Evolutionary conservation across 106 monocot genomes (phyloP), one percentile per base, ranked within the genome.

Genomic region (Ottelia alismoides): DNA sequence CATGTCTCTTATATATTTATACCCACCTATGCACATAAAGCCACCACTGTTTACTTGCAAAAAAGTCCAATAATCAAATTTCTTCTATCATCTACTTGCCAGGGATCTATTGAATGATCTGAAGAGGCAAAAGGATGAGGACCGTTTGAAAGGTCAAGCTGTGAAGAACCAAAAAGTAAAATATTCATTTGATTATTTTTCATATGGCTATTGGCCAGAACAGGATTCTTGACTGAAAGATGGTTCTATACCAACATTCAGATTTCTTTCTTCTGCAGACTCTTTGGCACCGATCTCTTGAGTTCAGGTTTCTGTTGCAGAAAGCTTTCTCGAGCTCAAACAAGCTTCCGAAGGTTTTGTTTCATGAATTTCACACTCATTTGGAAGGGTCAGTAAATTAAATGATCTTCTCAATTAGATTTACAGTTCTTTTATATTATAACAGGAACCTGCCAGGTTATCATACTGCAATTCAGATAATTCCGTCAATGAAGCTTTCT

Each of bases 221-320:
- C 40, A n/a, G n/a, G 17, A 3, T 58, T 18, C 40, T n/a, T n/a
- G n/a, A n/a, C n/a, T n/a, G n/a, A n/a, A n/a, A 58, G n/a, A n/a
- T n/a, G n/a, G n/a, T n/a, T n/a, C n/a, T n/a, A n/a, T n/a, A n/a
- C n/a, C n/a, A n/a, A n/a, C n/a, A n/a, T n/a, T 29, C 0, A n/a
- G n/a, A 30, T 56, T 25, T 70, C 28, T 47, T 63, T 45, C 4
- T 32, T 53, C 22, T 61, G 25, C 66, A 90, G 89, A 72, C 58
- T 49, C 64, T 84, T 27, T 90, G 89, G 89, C 77, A 90, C 66
- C 80, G 65, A 49, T 69, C 65, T 11, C 57, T 90, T 55, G 83
- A 84, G 48, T 53, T 84, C 69, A 77, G 89, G 29, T 90, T 90
- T 55, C 74, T 90, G 51, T 67, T 90, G 55, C 89, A 90, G 49